Percentiles rank a stretch among this genome's conserved stretches.
Conservation (phyloP, 192 early-diverging fungal species). For the Podila epicladia region DNA sequence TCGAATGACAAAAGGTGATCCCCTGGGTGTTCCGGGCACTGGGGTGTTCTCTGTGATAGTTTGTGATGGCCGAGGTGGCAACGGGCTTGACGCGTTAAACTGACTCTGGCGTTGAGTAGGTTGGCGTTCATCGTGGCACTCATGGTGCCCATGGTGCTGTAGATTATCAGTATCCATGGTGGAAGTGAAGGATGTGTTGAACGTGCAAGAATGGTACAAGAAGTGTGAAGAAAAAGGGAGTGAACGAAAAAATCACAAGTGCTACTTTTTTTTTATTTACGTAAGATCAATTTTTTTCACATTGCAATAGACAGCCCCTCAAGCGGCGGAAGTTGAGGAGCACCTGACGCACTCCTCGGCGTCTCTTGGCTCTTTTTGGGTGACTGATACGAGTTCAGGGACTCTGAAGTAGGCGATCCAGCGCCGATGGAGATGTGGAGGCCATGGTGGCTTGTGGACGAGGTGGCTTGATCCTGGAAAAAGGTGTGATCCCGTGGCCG, state of each 20-base stretch:
- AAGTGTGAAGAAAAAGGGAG: no score
- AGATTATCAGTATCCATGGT: no score
- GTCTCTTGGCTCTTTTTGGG: neutral
- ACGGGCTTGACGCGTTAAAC: no score
- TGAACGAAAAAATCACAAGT: no score
- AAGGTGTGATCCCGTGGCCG: neutral
- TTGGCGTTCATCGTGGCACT: no score
- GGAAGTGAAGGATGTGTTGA: no score
- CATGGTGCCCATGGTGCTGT: no score
- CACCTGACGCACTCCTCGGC: conserved; percentile 2
- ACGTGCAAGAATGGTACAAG: no score
- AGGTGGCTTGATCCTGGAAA: neutral
- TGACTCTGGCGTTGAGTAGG: no score
- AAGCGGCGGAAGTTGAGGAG: conserved; percentile 8
- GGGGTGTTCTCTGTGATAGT: no score
- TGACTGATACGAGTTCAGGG: neutral
- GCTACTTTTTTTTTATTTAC: neutral
- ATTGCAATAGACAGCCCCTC: conserved; percentile 4
- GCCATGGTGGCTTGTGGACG: neutral
- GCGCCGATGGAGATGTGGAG: conserved; percentile 4
- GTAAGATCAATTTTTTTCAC: neutral
- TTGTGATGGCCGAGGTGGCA: no score
- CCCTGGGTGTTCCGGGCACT: neutral
- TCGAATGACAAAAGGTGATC: neutral
- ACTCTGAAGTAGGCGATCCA: neutral